Conservation (phyloP, 495 filamentous ascomycete species). For the Neurospora sp. region DNA sequence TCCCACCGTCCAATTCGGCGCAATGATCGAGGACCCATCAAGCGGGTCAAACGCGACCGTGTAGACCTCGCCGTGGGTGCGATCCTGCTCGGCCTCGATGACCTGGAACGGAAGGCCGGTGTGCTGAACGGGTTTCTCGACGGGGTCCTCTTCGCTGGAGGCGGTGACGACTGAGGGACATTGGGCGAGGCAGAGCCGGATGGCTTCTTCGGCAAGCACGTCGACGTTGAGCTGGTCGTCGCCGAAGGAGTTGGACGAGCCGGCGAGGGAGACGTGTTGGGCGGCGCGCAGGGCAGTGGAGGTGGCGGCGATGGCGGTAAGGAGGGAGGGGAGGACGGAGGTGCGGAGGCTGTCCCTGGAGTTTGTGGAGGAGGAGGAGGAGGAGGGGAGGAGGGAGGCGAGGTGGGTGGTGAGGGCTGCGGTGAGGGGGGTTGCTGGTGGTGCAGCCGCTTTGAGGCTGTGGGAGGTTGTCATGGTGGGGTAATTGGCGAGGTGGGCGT, state of each 20-base stretch:
- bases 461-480: background rate
- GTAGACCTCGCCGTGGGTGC: slow-evolving; percentile 29
- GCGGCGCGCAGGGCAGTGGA: slow-evolving; percentile 26
- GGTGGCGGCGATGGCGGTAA: slow-evolving; percentile 25
- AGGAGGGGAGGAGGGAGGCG: background rate
- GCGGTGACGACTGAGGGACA: slow-evolving; percentile 35
- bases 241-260: slow-evolving; percentile 40
- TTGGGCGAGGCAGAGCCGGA: slow-evolving; percentile 29
- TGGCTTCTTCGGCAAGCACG: slow-evolving; percentile 34
- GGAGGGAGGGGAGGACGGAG: slow-evolving; percentile 32
- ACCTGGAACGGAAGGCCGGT: background rate
- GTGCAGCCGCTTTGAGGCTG: background rate
- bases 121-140: slow-evolving; percentile 24
- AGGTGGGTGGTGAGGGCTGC: background rate
- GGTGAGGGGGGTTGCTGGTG: background rate
- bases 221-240: slow-evolving; percentile 49
- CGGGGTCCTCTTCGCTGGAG: slow-evolving; percentile 44
- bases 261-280: slow-evolving; percentile 31
- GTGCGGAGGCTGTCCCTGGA: slow-evolving; percentile 6
- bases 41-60: slow-evolving; percentile 47
- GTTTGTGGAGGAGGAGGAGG: background rate
- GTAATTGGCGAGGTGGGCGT: background rate
- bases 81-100: background rate
- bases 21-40: slow-evolving; percentile 45
- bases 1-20: slow-evolving; percentile 43